Conservation (phyloP, 1,139 yeast genomes). For the Yamadazyma trypodendri region DNA sequence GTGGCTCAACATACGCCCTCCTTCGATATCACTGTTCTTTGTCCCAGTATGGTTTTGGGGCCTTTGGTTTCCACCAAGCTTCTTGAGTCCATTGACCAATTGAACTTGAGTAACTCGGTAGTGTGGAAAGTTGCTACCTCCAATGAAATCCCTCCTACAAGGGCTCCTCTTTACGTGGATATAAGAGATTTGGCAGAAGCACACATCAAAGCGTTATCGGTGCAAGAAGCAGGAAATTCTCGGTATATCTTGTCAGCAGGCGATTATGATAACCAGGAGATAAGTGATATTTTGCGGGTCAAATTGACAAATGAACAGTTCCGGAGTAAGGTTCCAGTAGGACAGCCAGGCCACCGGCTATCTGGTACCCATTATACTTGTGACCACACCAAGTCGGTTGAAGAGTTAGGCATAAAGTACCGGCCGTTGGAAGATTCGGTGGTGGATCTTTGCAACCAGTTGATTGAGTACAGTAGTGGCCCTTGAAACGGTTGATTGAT, state of each 20-base stretch:
- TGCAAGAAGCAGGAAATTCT: conserved; percentile 20
- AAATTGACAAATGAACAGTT: conserved; percentile 7
- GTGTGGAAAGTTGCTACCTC: conserved; percentile 21
- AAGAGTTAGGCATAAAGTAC: conserved; percentile 24
- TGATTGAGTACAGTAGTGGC: not conserved
- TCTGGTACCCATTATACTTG: conserved; percentile 23
- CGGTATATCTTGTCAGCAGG: conserved; percentile 32
- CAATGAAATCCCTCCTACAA: conserved; percentile 17
- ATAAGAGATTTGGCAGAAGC: conserved; percentile 43
- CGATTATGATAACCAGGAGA: conserved; percentile 25
- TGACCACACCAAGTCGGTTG: conserved; percentile 19
- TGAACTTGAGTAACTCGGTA: conserved; percentile 22
- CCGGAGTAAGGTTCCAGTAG: conserved; percentile 17
- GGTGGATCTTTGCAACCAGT: conserved; percentile 41
- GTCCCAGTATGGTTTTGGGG: conserved; percentile 38
- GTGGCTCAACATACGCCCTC: conserved; percentile 25
- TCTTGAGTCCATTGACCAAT: conserved; percentile 18
- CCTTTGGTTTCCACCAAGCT: conserved; percentile 29
- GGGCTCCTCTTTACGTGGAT: conserved; percentile 33
- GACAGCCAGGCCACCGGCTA: conserved; percentile 21
- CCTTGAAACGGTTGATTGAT: not conserved
- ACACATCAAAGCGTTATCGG: conserved; percentile 29
- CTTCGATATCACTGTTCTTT: conserved; percentile 25
- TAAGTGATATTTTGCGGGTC: conserved; percentile 22
- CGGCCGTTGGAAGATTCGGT: conserved; percentile 34